These are phyloP conservation scores for Dothidotthia symphoricarpi DNA, from an alignment of 2,329 filamentous ascomycete species.

Conservation along the genomic window DNA sequence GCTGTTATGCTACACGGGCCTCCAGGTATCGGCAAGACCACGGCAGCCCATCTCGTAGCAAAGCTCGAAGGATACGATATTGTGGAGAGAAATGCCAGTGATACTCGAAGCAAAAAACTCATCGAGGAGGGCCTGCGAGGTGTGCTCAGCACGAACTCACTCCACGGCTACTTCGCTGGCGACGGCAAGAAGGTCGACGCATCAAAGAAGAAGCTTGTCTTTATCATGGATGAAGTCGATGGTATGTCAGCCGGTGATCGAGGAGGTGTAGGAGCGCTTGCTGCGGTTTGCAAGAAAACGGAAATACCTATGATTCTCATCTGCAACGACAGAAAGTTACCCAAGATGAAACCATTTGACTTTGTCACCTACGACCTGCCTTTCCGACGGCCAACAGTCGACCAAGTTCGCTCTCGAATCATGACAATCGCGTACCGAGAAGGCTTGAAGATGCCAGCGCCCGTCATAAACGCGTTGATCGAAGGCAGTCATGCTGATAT, in stretches of 20 bases:
- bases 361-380: slow-evolving; percentile 77
- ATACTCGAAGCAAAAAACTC: slow-evolving; percentile 92
- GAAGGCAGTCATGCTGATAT: slow-evolving; percentile 96
- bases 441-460: slow-evolving; percentile 76
- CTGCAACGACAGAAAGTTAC: slow-evolving; percentile 88
- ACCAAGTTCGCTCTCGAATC: slow-evolving; percentile 86
- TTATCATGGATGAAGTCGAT: slow-evolving; percentile 99
- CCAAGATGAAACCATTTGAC: slow-evolving; percentile 99
- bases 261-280: slow-evolving; percentile 89
- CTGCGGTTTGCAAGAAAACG: slow-evolving; percentile 92
- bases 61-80: slow-evolving; percentile 92
- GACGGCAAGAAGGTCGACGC: slow-evolving; percentile 77
- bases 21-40: slow-evolving; percentile 96
- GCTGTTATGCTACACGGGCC: slow-evolving; percentile 95
- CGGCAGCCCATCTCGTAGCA: slow-evolving; percentile 89
- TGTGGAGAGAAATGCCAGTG: slow-evolving; percentile 92
- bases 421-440: slow-evolving; percentile 95
- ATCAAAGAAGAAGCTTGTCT: slow-evolving; percentile 85
- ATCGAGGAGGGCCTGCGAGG: slow-evolving; percentile 87
- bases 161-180: slow-evolving; percentile 85
- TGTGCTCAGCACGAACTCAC: slow-evolving; percentile 87
- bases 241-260: slow-evolving; percentile 98
- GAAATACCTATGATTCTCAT: slow-evolving; percentile 94
- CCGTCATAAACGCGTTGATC: slow-evolving; percentile 88
- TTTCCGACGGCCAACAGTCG: slow-evolving; percentile 85